Conservation (phyloP, 2,329 filamentous ascomycete species). For the Fusarium globosum region DNA sequence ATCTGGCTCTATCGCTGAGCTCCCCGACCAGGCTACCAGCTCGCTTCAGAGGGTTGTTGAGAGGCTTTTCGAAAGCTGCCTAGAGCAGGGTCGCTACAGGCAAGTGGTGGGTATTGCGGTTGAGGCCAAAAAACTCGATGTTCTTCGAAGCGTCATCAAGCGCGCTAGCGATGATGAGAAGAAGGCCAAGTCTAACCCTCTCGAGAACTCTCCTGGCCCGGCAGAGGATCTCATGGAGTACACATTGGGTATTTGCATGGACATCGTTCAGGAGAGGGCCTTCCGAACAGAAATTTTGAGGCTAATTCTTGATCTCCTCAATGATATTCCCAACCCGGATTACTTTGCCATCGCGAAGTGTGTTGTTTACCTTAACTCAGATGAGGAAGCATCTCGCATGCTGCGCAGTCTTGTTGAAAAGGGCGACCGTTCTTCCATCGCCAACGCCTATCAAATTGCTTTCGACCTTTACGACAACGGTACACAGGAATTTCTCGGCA, state of each 20-base stretch:
- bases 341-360: slow-evolving; percentile 99
- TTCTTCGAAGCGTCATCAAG: slow-evolving; percentile 87
- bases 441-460: slow-evolving; percentile 95
- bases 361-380: slow-evolving; percentile 93
- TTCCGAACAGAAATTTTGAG: slow-evolving; percentile 86
- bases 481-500: slow-evolving; percentile 94
- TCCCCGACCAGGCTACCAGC: slow-evolving; percentile 76
- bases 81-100: slow-evolving; percentile 86
- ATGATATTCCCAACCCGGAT: slow-evolving; percentile 90
- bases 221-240: slow-evolving; percentile 98
- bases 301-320: slow-evolving; percentile 94
- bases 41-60: slow-evolving; percentile 86
- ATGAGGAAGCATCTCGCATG: slow-evolving; percentile 89
- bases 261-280: slow-evolving; percentile 92
- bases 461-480: slow-evolving; percentile 99
- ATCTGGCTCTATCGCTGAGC: slow-evolving; percentile 72
- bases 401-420: slow-evolving; percentile 83
- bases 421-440: slow-evolving; percentile 80
- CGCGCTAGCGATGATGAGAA: slow-evolving; percentile 89
- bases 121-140: slow-evolving; percentile 90
- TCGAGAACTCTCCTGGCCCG: slow-evolving; percentile 64
- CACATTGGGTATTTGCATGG: slow-evolving; percentile 95
- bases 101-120: slow-evolving; percentile 98
- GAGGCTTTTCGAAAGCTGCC: slow-evolving; percentile 90
- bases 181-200: slow-evolving; percentile 67